Percentiles rank a stretch among this genome's conserved stretches.
Conservation (phyloP, 169 alveolate species). For the Cryptosporidium felis region DNA sequence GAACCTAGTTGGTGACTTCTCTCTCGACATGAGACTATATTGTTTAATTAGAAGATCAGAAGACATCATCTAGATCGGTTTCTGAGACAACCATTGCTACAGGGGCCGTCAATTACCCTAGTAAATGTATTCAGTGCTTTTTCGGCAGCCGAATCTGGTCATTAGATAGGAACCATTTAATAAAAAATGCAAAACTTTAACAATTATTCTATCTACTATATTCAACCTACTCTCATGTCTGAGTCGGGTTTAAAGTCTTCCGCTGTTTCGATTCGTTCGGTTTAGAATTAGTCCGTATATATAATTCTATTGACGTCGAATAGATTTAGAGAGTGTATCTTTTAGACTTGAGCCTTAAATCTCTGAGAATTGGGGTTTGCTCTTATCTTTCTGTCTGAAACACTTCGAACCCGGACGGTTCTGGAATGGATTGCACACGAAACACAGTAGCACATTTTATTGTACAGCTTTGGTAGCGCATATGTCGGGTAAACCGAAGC, state of each 20-base stretch:
- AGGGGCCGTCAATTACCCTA: too few species aligned
- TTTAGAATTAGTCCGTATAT: conserved; percentile 2
- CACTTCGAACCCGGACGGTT: conserved; percentile 94
- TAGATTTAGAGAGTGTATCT: too few species aligned
- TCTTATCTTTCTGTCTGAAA: conserved; percentile 88
- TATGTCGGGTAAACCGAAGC: conserved; percentile 90
- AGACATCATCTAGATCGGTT: conserved; percentile 59
- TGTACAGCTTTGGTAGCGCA: conserved; percentile 89
- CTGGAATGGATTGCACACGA: conserved; percentile 99
- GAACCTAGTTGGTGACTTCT: conserved; percentile 88
- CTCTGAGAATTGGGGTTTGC: conserved; percentile 71
- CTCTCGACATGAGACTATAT: conserved; percentile 88
- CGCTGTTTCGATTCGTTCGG: not conserved
- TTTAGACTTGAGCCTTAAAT: conserved; percentile 60
- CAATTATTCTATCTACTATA: conserved; percentile 1
- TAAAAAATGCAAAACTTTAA: too few species aligned
- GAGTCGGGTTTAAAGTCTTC: not conserved
- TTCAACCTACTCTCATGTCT: not conserved
- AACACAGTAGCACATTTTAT: conserved; percentile 98
- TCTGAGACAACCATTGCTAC: too few species aligned
- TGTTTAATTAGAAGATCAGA: conserved; percentile 76
- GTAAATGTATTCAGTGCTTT: too few species aligned
- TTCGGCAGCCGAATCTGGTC: too few species aligned
- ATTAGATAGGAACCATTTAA: too few species aligned
- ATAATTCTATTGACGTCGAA: not conserved